Evolutionary conservation across 106 monocot genomes (phyloP), one percentile per base, ranked within the genome.

Genomic region (Alisma plantagoaquatica): DNA sequence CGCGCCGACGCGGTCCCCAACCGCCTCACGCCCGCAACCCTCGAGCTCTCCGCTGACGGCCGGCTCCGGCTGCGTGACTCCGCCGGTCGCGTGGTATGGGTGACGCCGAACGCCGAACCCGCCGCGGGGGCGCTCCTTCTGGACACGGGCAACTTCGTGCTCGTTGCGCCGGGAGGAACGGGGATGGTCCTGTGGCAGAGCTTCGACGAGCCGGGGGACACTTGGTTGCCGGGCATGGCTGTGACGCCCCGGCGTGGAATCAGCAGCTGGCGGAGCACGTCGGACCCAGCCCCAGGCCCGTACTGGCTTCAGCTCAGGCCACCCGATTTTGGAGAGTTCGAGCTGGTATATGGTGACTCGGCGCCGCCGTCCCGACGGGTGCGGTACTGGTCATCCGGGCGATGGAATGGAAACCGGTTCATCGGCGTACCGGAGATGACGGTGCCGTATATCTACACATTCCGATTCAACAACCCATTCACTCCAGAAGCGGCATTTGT

Each of bases 381-480:
- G 2, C 25, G 41, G 15, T 83, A 83, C 68, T 78, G 83, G 83
- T 64, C 77, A 4, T 68, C 74, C 1, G 83, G 83, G 27, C 67
- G 57, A 16, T 83, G 83, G 83, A 68, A 49, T 0, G 77, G 77
- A 0, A 54, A n/a, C 23, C 33, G 62, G 8, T 83, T 83, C 52
- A 47, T 56, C 31, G 59, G 52, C 6, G 77, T 83, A 21, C 83
- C 83, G 15, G 83, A 83, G 61, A 83, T 83, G 83, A 77, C 71
- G 29, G 74, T 83, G 29, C 74, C 67, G 2, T 83, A 83, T 63
- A 71, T 83, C 35, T 83, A 83, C 60, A 31, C 31, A 25, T 82
- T 82, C 62, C 43, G 53, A 17, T 82, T 82, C 49, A 26, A 41
- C 17, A 57, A 66, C 21, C 73, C 82, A 15, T 82, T 77, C 76